A percentile compares a stretch with the other conserved stretches of the same genome.
Conservation (phyloP, 192 early-diverging fungal genomes). For the Dimargaris cristalligena region DNA sequence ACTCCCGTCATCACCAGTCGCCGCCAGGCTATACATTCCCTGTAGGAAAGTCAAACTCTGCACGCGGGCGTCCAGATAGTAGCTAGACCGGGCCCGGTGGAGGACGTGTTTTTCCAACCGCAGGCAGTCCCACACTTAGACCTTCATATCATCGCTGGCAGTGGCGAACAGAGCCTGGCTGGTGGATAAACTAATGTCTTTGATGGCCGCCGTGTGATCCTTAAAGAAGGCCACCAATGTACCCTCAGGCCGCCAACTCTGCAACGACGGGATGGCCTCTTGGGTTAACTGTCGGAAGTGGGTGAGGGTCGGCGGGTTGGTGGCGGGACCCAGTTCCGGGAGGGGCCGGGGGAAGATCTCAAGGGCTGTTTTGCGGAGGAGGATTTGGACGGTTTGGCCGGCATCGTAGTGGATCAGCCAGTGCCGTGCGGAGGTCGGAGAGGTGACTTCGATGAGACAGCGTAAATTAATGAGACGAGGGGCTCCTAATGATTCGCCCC, state of each 20-base stretch:
- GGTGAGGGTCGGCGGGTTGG: background rate
- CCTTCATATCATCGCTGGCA: conserved; percentile 65
- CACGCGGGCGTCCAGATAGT: conserved; percentile 53
- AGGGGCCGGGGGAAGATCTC: conserved; percentile 28
- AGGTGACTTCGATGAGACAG: too few relatives aligned
- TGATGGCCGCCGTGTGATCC: conserved; percentile 70
- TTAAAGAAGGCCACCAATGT: conserved; percentile 60
- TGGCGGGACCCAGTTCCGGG: conserved; percentile 14
- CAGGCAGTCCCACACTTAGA: conserved; percentile 68
- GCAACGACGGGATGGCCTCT: conserved; percentile 22
- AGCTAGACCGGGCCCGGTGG: conserved; percentile 52
- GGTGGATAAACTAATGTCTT: conserved; percentile 44
- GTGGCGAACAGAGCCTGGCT: conserved; percentile 64
- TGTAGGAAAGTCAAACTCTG: conserved; percentile 62
- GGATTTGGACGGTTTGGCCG: conserved; percentile 14
- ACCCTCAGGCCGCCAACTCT: conserved; percentile 58
- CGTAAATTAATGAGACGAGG: too few relatives aligned
- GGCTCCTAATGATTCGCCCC: too few relatives aligned
- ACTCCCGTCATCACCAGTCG: conserved; percentile 62
- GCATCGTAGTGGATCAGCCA: conserved; percentile 11
- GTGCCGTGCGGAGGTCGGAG: conserved; percentile 1
- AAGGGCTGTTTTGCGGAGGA: conserved; percentile 32
- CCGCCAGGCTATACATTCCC: conserved; percentile 57
- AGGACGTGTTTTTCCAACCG: conserved; percentile 72
- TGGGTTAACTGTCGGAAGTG: conserved; percentile 16